Percentiles rank a stretch among this genome's conserved stretches.
These are phyloP conservation scores for Ceratobasidium sp. DNA, from an alignment of 1,284 basidiomycete genomes.

Conservation along the genomic window DNA sequence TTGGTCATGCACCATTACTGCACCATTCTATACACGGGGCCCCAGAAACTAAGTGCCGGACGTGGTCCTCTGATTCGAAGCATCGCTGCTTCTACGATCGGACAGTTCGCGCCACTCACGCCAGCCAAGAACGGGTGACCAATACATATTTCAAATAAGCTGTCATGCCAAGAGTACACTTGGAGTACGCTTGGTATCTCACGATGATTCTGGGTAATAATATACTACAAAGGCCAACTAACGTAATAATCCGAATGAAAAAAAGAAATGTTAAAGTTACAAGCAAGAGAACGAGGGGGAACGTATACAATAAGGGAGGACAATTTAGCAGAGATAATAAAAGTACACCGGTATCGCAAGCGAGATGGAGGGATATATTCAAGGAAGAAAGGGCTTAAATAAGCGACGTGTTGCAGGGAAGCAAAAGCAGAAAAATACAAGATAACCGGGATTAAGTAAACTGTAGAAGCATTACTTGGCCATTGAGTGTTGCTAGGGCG, in stretches of 20 bases:
- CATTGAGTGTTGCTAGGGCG: slow-evolving; percentile 30
- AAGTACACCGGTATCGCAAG: background rate
- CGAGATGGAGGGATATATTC: background rate
- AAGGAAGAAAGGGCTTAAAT: background rate
- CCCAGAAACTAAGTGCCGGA: no score
- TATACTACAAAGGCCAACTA: background rate
- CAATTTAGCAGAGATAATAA: background rate
- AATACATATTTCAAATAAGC: no score
- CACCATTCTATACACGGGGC: no score
- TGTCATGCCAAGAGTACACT: no score
- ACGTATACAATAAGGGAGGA: background rate
- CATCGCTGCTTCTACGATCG: slow-evolving; percentile 3
- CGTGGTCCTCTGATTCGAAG: no score
- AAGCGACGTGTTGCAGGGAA: background rate
- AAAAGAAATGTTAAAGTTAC: background rate
- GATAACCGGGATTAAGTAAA: background rate
- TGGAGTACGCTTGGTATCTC: no score
- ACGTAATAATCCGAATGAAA: background rate
- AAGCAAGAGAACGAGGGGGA: background rate
- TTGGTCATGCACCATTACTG: no score
- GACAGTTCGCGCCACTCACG: background rate
- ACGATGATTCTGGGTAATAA: background rate
- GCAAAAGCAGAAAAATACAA: background rate
- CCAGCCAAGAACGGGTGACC: background rate
- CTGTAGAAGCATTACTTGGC: slow-evolving; percentile 31